Conservation (phyloP, 116 monocot species). For the Zostera marina region DNA sequence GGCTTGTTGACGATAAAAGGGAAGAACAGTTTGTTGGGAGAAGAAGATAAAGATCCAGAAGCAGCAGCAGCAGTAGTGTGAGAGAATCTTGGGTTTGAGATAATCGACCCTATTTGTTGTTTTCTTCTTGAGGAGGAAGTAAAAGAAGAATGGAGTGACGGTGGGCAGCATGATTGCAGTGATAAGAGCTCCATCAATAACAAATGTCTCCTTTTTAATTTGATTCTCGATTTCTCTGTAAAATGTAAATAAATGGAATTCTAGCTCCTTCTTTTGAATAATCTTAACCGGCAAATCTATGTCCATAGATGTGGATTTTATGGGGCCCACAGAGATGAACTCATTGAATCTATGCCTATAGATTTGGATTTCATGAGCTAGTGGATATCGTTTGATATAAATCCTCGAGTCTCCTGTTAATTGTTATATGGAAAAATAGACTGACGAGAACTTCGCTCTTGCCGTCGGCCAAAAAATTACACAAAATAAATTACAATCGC, state of each 20-base stretch:
- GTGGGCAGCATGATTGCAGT: conserved; percentile 1
- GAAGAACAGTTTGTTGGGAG: conserved; percentile 1
- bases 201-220: not conserved
- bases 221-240: not conserved
- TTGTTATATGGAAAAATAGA: too few relatives aligned
- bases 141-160: not conserved
- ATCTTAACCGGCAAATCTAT: not conserved
- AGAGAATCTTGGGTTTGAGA: not conserved
- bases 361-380: not conserved
- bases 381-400: not conserved
- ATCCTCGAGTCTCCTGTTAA: too few relatives aligned
- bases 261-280: not conserved
- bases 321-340: conserved; percentile 1
- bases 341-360: not conserved
- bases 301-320: conserved; percentile 1
- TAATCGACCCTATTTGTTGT: not conserved
- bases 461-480: too few relatives aligned
- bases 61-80: not conserved
- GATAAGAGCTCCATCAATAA: conserved; percentile 4
- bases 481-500: too few relatives aligned
- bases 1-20: not conserved
- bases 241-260: not conserved
- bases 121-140: not conserved
- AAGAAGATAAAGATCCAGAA: not conserved
- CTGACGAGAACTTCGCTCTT: too few relatives aligned